Base-by-base conservation (phyloP, 1,284 basidiomycete species). In the Flammula alnicola region DNA sequence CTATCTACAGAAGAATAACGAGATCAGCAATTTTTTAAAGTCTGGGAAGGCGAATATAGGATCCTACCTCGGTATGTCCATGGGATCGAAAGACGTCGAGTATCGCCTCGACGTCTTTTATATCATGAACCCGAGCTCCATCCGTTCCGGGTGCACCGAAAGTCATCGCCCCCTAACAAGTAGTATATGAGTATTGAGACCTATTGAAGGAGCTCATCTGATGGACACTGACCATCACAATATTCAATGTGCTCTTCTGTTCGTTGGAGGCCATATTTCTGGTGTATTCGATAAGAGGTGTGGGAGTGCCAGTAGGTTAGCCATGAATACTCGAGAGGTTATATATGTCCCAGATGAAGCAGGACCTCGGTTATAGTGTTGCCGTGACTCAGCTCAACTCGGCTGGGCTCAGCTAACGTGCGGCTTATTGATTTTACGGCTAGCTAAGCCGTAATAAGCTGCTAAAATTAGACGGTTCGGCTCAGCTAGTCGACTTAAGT, bases 101-200 rank as follows among this genome's bases (percentile, higher is more conserved):
- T 23, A 49, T 49, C 4, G 39, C 47, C 20, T 49, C 47, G 11
- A 49, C 32, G 12, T 49, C 47, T 16, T 41, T 42, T 5, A 49
- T 14, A 9, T 49, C 47, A 31, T 49, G 39, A 14, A 49, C 47
- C 11, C 47, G 31, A 16, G 47, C 38, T 5, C 47, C 47, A 20
- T 42, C 40, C 16, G 39, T 32, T 27, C 47, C 47, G 14, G 47
- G 39, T 7, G 47, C 39, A 16, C 47, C 47, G 14, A 49, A 49
- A 5, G 47, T 49, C 47, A 49, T 49, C 14, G 47, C 38, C 9
- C 47, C 47, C 47, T 49, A 30, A 33, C 14, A 17, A 3, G n/a
- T 29, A n/a, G 29, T 10, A 19, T 10, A 6, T 33, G 20, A 33
- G 27, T n/a, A 35, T 23, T n/a, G 17, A 22, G 12, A 32, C 8